Conservation (phyloP, 768 basidiomycete species). For the Suillus plorans region DNA sequence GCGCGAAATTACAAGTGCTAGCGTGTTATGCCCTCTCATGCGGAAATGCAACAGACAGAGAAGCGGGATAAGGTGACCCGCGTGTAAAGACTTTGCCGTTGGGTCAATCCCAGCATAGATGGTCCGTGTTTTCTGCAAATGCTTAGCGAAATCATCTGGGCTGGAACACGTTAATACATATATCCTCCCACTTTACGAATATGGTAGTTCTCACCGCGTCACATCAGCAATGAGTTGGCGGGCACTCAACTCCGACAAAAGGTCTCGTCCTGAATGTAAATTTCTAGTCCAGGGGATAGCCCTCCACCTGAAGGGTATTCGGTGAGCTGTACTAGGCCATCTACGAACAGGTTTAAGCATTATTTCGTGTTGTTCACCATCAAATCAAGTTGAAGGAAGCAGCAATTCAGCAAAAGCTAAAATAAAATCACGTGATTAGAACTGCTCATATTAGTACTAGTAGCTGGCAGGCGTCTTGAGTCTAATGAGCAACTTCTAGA, state of each 20-base stretch:
- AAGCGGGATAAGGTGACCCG: constrained; percentile 90
- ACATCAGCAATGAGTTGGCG: constrained; percentile 37
- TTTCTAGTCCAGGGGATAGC: constrained; percentile 7
- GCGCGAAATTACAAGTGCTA: constrained; percentile 70
- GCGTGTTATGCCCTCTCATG: constrained; percentile 74
- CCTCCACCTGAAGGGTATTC: background rate
- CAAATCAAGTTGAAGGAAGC: background rate
- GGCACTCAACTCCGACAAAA: constrained; percentile 33
- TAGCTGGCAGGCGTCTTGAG: background rate
- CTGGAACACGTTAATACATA: constrained; percentile 27
- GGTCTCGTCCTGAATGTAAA: constrained; percentile 19
- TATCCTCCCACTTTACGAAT: background rate
- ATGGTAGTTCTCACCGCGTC: constrained; percentile 29
- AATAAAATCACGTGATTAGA: background rate
- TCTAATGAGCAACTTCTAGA: background rate
- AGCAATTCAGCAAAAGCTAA: background rate
- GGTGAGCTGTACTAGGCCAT: constrained; percentile 13
- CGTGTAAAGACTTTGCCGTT: constrained; percentile 85
- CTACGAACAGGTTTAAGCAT: constrained; percentile 25
- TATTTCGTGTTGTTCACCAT: background rate
- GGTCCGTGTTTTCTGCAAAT: constrained; percentile 41
- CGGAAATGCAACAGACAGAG: constrained; percentile 88
- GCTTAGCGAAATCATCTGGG: constrained; percentile 40
- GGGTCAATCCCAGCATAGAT: constrained; percentile 94
- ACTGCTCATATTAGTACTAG: background rate